phyloP scores from a whole-genome alignment of 129 eudicot genomes.

The Kitagawia praeruptora region DNA sequence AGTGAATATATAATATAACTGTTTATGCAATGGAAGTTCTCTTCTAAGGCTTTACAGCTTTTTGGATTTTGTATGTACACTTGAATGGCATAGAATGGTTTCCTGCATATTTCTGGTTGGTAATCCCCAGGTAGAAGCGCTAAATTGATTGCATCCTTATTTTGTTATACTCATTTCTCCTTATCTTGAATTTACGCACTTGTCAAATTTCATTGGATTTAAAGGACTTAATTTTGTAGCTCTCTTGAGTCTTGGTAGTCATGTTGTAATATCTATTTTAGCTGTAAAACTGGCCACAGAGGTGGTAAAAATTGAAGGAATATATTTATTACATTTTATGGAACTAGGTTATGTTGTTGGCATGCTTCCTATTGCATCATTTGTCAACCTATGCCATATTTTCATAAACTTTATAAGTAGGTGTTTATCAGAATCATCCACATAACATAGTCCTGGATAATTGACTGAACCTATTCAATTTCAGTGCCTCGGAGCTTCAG shows the following conservation, averaged over 20 bases:
- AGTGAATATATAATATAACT: not conserved
- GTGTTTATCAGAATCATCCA: not conserved
- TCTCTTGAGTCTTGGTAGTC: not conserved
- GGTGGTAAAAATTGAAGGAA: not conserved
- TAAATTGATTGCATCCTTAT: not conserved
- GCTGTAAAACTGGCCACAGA: not conserved
- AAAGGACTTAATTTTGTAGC: not conserved
- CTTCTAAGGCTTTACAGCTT: not conserved
- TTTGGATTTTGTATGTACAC: not conserved
- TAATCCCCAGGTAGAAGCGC: not conserved
- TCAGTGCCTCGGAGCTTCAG: constrained; percentile 82
- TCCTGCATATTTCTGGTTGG: not conserved
- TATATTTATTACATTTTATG: not conserved
- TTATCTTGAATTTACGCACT: not conserved
- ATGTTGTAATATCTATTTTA: not conserved
- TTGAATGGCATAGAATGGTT: not conserved
- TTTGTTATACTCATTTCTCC: not conserved
- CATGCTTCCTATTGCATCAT: not conserved
- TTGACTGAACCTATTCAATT: constrained; percentile 21
- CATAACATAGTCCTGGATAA: constrained; percentile 2
- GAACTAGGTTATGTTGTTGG: not conserved
- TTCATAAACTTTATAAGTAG: not conserved
- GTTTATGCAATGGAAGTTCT: not conserved
- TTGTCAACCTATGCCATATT: not conserved
- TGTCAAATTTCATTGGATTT: not conserved